These are phyloP conservation scores for Ampelomyces quisqualis DNA, from an alignment of 2,329 filamentous ascomycete species.

Conservation along the genomic window DNA sequence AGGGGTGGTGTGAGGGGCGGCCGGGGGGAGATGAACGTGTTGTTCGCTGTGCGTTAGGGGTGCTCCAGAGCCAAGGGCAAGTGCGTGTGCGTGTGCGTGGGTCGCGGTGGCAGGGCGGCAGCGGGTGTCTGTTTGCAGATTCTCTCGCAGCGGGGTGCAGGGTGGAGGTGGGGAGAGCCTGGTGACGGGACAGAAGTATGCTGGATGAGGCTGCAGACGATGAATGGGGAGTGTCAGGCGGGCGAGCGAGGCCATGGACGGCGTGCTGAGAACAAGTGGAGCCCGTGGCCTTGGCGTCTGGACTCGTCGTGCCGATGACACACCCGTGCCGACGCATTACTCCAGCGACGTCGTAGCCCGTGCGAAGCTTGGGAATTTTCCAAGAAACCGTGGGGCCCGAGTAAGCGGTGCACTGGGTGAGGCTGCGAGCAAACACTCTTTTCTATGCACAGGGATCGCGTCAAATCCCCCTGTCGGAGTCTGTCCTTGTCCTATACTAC, in stretches of 20 bases:
- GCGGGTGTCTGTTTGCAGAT: not conserved
- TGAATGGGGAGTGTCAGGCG: slow-evolving; percentile 25
- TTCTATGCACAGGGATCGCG: no score
- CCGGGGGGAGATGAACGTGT: slow-evolving; percentile 31
- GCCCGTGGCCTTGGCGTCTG: not conserved
- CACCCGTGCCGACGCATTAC: no score
- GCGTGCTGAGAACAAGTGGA: not conserved
- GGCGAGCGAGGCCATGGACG: slow-evolving; percentile 17
- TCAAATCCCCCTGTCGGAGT: no score
- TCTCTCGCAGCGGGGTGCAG: slow-evolving; percentile 7
- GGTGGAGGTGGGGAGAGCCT: slow-evolving; percentile 11
- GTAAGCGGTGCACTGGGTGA: no score
- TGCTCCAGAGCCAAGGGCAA: slow-evolving; percentile 22
- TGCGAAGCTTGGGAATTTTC: no score
- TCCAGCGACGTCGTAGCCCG: no score
- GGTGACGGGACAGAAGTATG: slow-evolving; percentile 22
- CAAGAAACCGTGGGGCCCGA: no score
- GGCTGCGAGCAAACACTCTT: no score
- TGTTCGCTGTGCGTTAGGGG: slow-evolving; percentile 36
- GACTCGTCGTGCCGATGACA: no score
- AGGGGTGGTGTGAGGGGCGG: slow-evolving; percentile 26
- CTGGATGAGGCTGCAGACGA: slow-evolving; percentile 33
- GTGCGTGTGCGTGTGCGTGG: slow-evolving; percentile 19
- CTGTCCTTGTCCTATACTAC: no score
- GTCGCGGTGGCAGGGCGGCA: slow-evolving; percentile 12